Base-by-base conservation (phyloP, 2,329 filamentous ascomycete species). In the Alternaria longipes region DNA sequence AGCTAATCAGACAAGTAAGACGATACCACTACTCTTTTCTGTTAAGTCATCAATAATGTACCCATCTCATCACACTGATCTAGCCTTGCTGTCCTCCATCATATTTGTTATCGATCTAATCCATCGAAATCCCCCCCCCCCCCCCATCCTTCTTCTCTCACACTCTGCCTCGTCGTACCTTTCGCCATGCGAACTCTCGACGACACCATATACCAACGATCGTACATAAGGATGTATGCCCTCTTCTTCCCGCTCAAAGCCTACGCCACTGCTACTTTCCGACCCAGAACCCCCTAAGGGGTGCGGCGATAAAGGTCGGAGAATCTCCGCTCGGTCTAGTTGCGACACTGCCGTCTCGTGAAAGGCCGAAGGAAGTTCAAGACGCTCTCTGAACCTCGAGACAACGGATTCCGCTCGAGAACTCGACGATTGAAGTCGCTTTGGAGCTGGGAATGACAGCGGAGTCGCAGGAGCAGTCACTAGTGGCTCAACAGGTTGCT, bases 391-490 rank as follows among this genome's bases (percentile, higher is more conserved):
- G 5, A 36, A 50, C 46, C 36, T 50, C 20, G 32, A 38, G 1
- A 24, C 5, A 4, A 3, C 5, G 16, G 8, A 1, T 0, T 38
- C 20, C 6, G 8, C 1, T 32, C 22, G 5, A 0, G 8, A 1
- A 4, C 3, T 20, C 5, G 20, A 34, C 11, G 30, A 36, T 11
- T 36, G 18, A 16, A 14, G 18, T 24, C 18, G 30, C 46, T n/a
- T 50, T 12, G 30, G 14, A 9, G 18, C 11, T 24, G 30, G 8
- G 1, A 16, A 11, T 3, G 11, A 9, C 16, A 38, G 2, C 5
- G 30, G 32, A 6, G 20, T 12, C 11, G 32, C 1, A 36, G 46
- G 46, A 4, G 46, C 32, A 2, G 46, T 50, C 12, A 50, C 32
- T 4, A 50, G 46, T 3, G 46, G 46, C 4, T 38, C 32, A 1